phyloP scores from a whole-genome alignment of 2,329 filamentous ascomycete genomes.

The Rosellinia necatrix region DNA sequence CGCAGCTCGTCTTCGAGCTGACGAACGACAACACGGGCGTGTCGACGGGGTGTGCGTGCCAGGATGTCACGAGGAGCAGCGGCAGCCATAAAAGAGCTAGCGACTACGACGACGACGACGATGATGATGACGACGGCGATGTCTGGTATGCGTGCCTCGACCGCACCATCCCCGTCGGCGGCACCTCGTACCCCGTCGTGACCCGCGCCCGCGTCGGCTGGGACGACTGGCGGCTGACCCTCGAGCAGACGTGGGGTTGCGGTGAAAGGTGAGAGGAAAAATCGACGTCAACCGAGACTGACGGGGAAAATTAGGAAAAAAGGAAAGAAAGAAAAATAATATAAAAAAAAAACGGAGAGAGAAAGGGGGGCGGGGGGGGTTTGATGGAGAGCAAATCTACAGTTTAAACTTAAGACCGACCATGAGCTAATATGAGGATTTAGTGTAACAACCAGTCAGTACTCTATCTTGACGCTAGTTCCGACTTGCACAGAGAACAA shows the following conservation, averaged over 20 bases:
- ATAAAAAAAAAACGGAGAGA: not conserved
- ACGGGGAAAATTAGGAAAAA: not conserved
- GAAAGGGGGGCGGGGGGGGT: not conserved
- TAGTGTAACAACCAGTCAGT: conserved; percentile 28
- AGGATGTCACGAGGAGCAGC: conserved; percentile 11
- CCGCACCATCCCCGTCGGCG: conserved; percentile 19
- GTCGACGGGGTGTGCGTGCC: conserved; percentile 23
- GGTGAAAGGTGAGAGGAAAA: conserved; percentile 23
- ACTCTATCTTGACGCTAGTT: conserved; percentile 27
- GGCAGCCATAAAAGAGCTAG: not conserved
- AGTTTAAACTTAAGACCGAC: too few species aligned
- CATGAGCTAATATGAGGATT: not conserved
- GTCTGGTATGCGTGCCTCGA: conserved; percentile 28
- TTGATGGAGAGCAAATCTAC: too few species aligned
- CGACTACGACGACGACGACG: not conserved
- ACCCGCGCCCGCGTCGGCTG: conserved; percentile 32
- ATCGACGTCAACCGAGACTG: not conserved
- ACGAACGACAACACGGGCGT: not conserved
- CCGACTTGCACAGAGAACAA: conserved; percentile 32
- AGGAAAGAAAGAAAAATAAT: not conserved
- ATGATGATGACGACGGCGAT: conserved; percentile 19
- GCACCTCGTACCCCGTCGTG: conserved; percentile 24
- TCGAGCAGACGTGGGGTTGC: conserved; percentile 37
- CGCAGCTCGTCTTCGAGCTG: conserved; percentile 19
- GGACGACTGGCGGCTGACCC: conserved; percentile 30